Base-by-base conservation (phyloP, 169 alveolate genomes). In the Cryptosporidium ryanae region DNA sequence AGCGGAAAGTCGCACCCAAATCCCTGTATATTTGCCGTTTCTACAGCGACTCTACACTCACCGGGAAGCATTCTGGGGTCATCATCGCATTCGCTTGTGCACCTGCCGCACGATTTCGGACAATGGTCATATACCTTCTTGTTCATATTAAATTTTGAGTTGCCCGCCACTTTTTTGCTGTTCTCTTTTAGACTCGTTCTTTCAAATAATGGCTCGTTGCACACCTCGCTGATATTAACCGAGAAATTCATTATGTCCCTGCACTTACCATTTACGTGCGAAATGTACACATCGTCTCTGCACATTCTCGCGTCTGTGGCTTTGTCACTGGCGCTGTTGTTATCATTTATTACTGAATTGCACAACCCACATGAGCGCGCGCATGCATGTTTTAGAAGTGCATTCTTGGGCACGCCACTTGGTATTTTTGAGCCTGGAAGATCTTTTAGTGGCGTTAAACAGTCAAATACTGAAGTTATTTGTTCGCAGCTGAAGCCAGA, bases 91-190 rank as follows among this genome's bases (percentile, higher is more conserved):
- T 82, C 90, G 44, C 82, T 27, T 64, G 66, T 50, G 13, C 83
- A 68, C 21, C 83, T 68, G 17, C 83, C 83, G 31, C 83, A 68
- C 2, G 83, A 68, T 54, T 23, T 68, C n/a, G 83, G 83, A 54
- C 83, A 68, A 54, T 68, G 83, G 10, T 68, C 83, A 17, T 68
- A 68, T 0, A 68, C 66, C 4, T 54, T 68, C 32, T 52, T 68
- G 32, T 66, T 66, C 82, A 66, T 66, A 27, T 54, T 66, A 46
- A 66, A 66, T 27, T 48, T n/a, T 18, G 66, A 48, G 25, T 31
- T 21, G 7, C 13, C 8, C 13, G 2, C 23, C 6, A 12, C 13
- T 25, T 32, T 50, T 54, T 34, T 48, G 13, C n/a, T 27, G 5
- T 68, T 61, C 46, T 38, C n/a, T 29, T 49, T 68, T 12, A 68